Conservation (phyloP, 139 green algal species). For the Eudorina sp. region DNA sequence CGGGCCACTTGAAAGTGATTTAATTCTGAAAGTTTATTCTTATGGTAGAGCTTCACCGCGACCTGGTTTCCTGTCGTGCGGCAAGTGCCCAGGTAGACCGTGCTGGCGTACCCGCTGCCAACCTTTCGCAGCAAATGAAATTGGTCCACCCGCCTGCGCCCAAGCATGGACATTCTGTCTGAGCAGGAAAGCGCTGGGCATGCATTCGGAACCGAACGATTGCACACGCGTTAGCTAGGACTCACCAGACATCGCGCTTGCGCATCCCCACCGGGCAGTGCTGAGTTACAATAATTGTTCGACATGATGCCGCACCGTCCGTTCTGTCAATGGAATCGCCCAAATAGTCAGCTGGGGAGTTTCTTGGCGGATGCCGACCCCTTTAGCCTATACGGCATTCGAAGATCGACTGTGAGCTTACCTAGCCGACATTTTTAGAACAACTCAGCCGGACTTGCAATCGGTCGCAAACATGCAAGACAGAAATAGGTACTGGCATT, state of each 20-base stretch:
- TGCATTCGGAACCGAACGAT: too few relatives aligned
- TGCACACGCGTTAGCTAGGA: too few relatives aligned
- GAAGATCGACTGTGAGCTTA: slow-evolving; percentile 8
- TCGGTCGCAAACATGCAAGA: not conserved
- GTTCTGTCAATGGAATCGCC: not conserved
- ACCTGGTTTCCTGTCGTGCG: slow-evolving; percentile 54
- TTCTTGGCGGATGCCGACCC: not conserved
- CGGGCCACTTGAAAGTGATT: slow-evolving; percentile 71
- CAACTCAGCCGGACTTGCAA: not conserved
- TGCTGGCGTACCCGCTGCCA: slow-evolving; percentile 72
- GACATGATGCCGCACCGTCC: slow-evolving; percentile 30
- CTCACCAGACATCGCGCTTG: slow-evolving; percentile 55
- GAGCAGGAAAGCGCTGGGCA: not conserved
- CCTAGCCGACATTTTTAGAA: slow-evolving; percentile 13
- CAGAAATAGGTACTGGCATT: not conserved
- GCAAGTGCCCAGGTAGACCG: slow-evolving; percentile 67
- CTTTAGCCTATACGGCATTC: not conserved
- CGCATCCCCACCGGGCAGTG: slow-evolving; percentile 57
- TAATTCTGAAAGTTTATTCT: slow-evolving; percentile 67
- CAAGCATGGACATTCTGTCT: not conserved
- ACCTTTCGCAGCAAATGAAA: slow-evolving; percentile 62
- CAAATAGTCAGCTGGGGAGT: slow-evolving; percentile 14
- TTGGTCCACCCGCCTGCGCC: slow-evolving; percentile 61
- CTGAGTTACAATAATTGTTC: slow-evolving; percentile 54
- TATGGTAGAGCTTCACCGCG: slow-evolving; percentile 73